Evolutionary conservation across 192 early-diverging fungal genomes (phyloP).

Genomic region (Backusella sp.): DNA sequence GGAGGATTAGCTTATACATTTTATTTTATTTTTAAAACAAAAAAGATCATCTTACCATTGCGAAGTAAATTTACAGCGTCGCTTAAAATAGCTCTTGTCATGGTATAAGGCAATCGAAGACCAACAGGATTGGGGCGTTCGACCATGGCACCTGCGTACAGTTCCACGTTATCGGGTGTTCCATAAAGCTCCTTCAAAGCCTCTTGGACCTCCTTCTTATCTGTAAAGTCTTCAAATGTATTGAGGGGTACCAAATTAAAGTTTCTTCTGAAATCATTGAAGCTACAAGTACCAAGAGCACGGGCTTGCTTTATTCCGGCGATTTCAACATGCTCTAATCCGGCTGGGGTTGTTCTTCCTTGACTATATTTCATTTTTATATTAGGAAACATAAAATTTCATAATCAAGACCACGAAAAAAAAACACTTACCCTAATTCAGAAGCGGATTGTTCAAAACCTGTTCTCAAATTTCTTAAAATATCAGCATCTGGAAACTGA

Average conservation of each 20-base stretch:
- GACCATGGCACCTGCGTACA: constrained; percentile 46
- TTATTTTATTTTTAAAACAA: neutral
- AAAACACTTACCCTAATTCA: constrained; percentile 22
- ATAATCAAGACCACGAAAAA: neutral
- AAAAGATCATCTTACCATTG: constrained; percentile 24
- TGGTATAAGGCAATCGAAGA: constrained; percentile 45
- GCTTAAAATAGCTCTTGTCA: constrained; percentile 42
- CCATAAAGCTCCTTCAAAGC: constrained; percentile 43
- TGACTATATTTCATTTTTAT: constrained; percentile 24
- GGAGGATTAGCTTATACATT: no score
- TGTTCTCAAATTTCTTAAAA: neutral
- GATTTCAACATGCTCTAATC: constrained; percentile 41
- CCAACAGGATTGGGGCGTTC: constrained; percentile 43
- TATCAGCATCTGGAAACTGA: constrained; percentile 13
- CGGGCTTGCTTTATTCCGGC: constrained; percentile 42
- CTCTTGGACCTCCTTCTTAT: constrained; percentile 13
- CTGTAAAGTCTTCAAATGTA: constrained; percentile 38
- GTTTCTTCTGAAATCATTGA: constrained; percentile 46
- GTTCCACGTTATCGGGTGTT: constrained; percentile 41
- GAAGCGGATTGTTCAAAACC: constrained; percentile 26
- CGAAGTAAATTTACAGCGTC: constrained; percentile 48
- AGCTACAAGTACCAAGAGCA: constrained; percentile 37
- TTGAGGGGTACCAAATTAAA: constrained; percentile 32
- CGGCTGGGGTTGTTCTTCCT: constrained; percentile 38
- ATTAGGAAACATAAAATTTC: neutral